Conservation (phyloP, 2,329 filamentous ascomycete species). For the Colletotrichum cuscutae region DNA sequence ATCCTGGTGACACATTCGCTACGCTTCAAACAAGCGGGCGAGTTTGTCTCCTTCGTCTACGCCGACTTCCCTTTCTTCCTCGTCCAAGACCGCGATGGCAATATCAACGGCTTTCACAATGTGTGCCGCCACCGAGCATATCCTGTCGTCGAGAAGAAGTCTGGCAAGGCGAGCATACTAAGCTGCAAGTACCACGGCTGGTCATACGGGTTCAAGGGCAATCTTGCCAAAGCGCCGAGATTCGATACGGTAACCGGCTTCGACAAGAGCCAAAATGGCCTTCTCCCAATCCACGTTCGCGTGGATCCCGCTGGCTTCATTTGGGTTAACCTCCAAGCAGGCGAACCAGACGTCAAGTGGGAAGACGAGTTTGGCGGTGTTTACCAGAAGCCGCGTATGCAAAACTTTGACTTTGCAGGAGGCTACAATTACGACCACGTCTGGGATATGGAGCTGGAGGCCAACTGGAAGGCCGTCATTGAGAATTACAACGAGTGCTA, state of each 20-base stretch:
- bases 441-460: slow-evolving; percentile 47
- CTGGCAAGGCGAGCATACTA: slow-evolving; percentile 33
- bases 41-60: slow-evolving; percentile 36
- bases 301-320: slow-evolving; percentile 58
- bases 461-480: slow-evolving; percentile 53
- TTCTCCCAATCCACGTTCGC: slow-evolving; percentile 53
- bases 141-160: slow-evolving; percentile 35
- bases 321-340: slow-evolving; percentile 60
- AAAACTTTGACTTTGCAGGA: slow-evolving; percentile 39
- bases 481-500: slow-evolving; percentile 63
- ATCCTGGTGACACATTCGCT: slow-evolving; percentile 40
- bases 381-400: slow-evolving; percentile 39
- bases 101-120: slow-evolving; percentile 38
- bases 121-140: slow-evolving; percentile 38
- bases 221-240: slow-evolving; percentile 53
- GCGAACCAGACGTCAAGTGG: slow-evolving; percentile 52
- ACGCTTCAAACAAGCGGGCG: slow-evolving; percentile 35
- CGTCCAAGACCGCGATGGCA: slow-evolving; percentile 36
- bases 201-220: slow-evolving; percentile 54
- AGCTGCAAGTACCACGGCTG: slow-evolving; percentile 54
- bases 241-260: slow-evolving; percentile 51
- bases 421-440: slow-evolving; percentile 42
- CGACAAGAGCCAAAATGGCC: slow-evolving; percentile 47
- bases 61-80: slow-evolving; percentile 38
- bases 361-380: slow-evolving; percentile 50